These are phyloP conservation scores for Eutrema japonicum DNA, from an alignment of 345 rosid species.

Conservation along the genomic window DNA sequence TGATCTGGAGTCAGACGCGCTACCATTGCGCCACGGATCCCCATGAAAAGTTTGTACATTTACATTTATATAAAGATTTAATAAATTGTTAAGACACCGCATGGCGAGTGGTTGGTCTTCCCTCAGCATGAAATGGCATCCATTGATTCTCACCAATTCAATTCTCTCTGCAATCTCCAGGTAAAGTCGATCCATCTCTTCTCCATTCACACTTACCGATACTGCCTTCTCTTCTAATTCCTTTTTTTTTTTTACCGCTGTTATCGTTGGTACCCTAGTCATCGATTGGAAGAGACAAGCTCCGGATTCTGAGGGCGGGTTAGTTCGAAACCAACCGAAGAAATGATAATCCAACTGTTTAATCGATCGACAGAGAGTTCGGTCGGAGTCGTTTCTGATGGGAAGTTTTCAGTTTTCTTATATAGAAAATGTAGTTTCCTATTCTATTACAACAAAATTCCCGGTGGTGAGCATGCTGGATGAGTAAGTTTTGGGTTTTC, in stretches of 20 bases:
- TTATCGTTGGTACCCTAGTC: slow-evolving; percentile 42
- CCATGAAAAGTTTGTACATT: not conserved
- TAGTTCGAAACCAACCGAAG: too few relatives aligned
- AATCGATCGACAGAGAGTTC: too few relatives aligned
- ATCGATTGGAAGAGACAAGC: slow-evolving; percentile 46
- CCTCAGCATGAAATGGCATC: slow-evolving; percentile 52
- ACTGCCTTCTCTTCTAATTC: not conserved
- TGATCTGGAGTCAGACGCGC: slow-evolving; percentile 99
- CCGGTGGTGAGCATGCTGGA: too few relatives aligned
- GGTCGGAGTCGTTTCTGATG: too few relatives aligned
- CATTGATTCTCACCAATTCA: slow-evolving; percentile 48
- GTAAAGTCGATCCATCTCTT: slow-evolving; percentile 31
- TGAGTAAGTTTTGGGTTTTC: too few relatives aligned
- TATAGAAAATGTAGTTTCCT: too few relatives aligned
- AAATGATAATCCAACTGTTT: too few relatives aligned
- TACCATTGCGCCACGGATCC: slow-evolving; percentile 99
- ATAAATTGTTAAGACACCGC: not conserved
- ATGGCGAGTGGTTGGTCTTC: not conserved
- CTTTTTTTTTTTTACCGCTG: not conserved
- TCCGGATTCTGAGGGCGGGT: not conserved
- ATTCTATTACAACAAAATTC: too few relatives aligned
- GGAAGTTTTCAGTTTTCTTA: too few relatives aligned
- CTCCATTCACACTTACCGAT: not conserved
- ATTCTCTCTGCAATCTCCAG: slow-evolving; percentile 44
- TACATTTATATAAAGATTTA: not conserved